Evolutionary conservation across 1,284 basidiomycete species (phyloP).

Genomic region (Cutaneotrichosporon mucoides): DNA sequence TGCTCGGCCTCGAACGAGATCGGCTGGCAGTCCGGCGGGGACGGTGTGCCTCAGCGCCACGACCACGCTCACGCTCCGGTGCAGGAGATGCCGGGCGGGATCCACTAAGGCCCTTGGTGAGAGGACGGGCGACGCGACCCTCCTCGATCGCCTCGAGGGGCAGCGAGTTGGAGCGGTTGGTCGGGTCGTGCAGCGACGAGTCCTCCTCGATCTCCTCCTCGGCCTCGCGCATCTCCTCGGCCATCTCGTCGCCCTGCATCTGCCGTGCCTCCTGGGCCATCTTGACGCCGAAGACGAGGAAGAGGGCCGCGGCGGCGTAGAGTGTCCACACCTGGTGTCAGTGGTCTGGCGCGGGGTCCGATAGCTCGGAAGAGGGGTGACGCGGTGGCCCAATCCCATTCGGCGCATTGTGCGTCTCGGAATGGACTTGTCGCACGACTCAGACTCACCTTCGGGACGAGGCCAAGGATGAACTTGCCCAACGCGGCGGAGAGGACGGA

Average conservation of each 20-base stretch:
- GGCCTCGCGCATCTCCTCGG: slow-evolving; percentile 88
- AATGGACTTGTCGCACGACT: background rate
- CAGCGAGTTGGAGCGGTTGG: slow-evolving; percentile 14
- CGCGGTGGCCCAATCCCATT: background rate
- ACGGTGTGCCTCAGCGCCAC: background rate
- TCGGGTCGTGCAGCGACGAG: slow-evolving; percentile 25
- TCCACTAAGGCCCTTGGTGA: background rate
- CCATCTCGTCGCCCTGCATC: slow-evolving; percentile 69
- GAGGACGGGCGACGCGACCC: slow-evolving; percentile 17
- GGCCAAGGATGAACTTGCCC: slow-evolving; percentile 75
- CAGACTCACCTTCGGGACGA: slow-evolving; percentile 62
- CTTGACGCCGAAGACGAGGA: slow-evolving; percentile 79
- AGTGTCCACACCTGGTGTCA: slow-evolving; percentile 39
- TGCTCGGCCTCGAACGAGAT: slow-evolving; percentile 5
- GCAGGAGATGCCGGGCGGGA: background rate
- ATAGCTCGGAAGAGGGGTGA: background rate
- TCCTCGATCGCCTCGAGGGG: slow-evolving; percentile 44
- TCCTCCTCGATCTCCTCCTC: slow-evolving; percentile 71
- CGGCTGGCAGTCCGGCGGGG: background rate
- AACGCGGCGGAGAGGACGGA: slow-evolving; percentile 81
- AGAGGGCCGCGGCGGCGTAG: slow-evolving; percentile 67
- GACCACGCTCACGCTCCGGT: background rate
- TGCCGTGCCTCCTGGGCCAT: slow-evolving; percentile 74
- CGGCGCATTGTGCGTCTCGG: background rate
- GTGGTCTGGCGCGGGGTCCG: background rate